phyloP scores from a whole-genome alignment of 2,329 filamentous ascomycete species.

The Ampelomyces quisqualis region DNA sequence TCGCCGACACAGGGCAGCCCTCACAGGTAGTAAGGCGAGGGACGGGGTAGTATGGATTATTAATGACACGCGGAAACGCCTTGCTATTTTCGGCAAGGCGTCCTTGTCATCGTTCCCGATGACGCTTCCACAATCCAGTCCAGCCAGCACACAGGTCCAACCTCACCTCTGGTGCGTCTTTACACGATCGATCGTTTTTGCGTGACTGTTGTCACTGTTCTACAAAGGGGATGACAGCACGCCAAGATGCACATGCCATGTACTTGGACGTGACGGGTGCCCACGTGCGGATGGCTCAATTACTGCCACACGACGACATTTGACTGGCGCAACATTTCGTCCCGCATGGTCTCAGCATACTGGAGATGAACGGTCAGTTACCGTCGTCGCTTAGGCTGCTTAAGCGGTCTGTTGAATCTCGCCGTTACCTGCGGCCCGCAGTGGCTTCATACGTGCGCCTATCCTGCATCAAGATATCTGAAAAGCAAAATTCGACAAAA shows the following conservation, averaged over 20 bases:
- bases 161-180: background rate
- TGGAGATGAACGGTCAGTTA: background rate
- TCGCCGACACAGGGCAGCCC: conserved; percentile 2
- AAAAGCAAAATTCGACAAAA: conserved; percentile 8
- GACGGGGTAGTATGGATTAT: conserved; percentile 2
- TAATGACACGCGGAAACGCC: conserved; percentile 1
- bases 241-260: conserved; percentile 8
- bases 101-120: background rate
- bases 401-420: too few relatives aligned
- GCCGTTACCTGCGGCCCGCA: conserved; percentile 16
- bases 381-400: background rate
- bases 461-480: conserved; percentile 1
- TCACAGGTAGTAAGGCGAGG: background rate
- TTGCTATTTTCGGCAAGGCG: background rate
- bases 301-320: conserved; percentile 5
- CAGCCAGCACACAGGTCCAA: background rate
- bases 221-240: conserved; percentile 15
- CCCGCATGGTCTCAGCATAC: background rate
- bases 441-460: conserved; percentile 22
- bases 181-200: conserved; percentile 13
- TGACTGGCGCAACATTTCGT: conserved; percentile 7
- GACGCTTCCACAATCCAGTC: background rate
- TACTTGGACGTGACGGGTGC: conserved; percentile 9
- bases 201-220: conserved; percentile 13
- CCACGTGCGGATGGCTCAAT: conserved; percentile 16